Conservation (phyloP, 2,329 filamentous ascomycete species). For the Talaromyces sp. region DNA sequence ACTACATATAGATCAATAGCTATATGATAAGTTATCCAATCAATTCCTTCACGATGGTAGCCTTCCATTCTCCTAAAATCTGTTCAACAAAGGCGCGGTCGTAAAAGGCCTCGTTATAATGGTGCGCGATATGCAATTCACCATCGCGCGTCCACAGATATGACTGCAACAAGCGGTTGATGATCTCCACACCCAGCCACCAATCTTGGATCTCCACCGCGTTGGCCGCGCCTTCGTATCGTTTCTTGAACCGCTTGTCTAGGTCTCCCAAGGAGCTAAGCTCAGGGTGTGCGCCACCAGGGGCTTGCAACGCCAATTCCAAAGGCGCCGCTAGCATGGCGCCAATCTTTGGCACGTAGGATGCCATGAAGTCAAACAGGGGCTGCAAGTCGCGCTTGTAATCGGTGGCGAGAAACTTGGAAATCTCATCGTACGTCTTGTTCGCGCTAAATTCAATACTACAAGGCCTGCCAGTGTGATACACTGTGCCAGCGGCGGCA, state of each 20-base stretch:
- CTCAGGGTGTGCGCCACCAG: background rate
- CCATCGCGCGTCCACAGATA: conserved; percentile 3
- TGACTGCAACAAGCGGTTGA: background rate
- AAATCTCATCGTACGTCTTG: background rate
- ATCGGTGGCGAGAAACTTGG: background rate
- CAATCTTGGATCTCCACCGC: background rate
- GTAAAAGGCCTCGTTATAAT: conserved; percentile 7
- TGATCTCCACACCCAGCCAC: conserved; percentile 1
- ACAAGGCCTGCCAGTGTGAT: background rate
- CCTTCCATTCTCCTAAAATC: conserved; percentile 1
- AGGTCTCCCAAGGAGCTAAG: conserved; percentile 2
- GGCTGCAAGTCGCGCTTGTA: background rate
- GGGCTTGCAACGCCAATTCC: background rate
- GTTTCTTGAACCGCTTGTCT: background rate
- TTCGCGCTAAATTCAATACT: background rate
- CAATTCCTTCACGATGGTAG: conserved; percentile 17
- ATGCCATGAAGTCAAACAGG: background rate
- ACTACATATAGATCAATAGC: background rate
- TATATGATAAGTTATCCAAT: background rate
- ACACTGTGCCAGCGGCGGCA: background rate
- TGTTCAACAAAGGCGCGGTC: background rate
- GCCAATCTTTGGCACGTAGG: background rate
- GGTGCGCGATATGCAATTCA: background rate
- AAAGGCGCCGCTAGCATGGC: background rate
- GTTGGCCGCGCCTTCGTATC: background rate